Evolutionary conservation across 2,329 filamentous ascomycete species (phyloP).

Genomic region (Ophiognomonia clavigignenti-juglandacearum): DNA sequence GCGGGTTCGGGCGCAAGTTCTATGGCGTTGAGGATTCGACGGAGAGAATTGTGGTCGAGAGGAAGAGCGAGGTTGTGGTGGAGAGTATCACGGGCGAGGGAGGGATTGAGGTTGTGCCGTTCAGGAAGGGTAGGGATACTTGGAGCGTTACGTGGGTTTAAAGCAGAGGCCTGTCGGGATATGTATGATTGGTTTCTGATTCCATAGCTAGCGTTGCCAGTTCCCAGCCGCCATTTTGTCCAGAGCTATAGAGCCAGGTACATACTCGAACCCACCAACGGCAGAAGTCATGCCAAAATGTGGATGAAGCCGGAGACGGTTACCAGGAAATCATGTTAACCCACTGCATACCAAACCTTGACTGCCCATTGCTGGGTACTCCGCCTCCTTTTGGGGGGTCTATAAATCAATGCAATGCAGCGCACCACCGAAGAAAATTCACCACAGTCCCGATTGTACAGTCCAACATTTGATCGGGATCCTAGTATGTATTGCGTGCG

Average conservation of each 20-base stretch:
- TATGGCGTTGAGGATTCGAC: conserved; percentile 48
- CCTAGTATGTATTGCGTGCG: too few species aligned
- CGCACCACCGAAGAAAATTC: too few species aligned
- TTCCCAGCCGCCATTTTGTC: background rate
- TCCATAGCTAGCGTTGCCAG: conserved; percentile 6
- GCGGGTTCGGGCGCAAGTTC: conserved; percentile 47
- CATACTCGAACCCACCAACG: background rate
- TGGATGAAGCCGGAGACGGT: too few species aligned
- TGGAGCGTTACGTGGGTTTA: conserved; percentile 39
- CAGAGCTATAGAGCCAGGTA: conserved; percentile 9
- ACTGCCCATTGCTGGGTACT: background rate
- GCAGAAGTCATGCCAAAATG: too few species aligned
- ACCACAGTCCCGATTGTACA: too few species aligned
- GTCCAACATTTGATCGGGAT: too few species aligned
- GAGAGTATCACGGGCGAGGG: conserved; percentile 50
- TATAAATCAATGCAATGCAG: too few species aligned
- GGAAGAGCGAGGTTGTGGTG: conserved; percentile 48
- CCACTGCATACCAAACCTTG: background rate
- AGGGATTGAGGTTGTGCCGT: conserved; percentile 61
- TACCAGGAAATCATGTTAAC: too few species aligned
- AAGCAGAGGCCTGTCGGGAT: background rate
- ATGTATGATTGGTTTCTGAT: background rate
- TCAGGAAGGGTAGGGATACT: conserved; percentile 56
- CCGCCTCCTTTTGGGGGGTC: background rate
- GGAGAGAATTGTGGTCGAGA: conserved; percentile 53